These are phyloP conservation scores for Corylus avellana DNA, from an alignment of 306 rosid genomes.

Conservation along the genomic window DNA sequence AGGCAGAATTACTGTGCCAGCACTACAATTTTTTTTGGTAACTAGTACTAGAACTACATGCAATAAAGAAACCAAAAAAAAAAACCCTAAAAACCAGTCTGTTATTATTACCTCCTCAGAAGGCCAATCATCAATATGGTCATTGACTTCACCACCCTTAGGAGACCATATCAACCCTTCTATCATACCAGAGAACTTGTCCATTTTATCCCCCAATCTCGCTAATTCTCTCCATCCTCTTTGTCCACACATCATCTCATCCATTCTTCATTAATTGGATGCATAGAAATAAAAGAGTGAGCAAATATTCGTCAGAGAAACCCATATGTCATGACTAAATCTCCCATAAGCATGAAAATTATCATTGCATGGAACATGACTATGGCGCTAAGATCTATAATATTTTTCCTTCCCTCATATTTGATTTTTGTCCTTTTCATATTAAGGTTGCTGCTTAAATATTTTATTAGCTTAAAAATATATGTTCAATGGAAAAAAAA, in stretches of 20 bases:
- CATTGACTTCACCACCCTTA: slow-evolving; percentile 49
- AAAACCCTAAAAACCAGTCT: background rate
- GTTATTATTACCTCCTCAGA: slow-evolving; percentile 76
- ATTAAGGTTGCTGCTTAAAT: background rate
- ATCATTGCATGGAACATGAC: background rate
- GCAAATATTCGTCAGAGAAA: slow-evolving; percentile 26
- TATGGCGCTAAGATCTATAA: background rate
- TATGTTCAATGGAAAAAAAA: background rate
- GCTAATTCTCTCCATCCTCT: slow-evolving; percentile 98
- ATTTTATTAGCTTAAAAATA: background rate
- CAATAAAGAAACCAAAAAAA: slow-evolving; percentile 8
- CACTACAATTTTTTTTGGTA: background rate
- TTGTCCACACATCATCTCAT: slow-evolving; percentile 96
- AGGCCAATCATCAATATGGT: slow-evolving; percentile 63
- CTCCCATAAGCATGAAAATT: background rate
- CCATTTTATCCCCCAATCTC: slow-evolving; percentile 80
- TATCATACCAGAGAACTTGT: slow-evolving; percentile 76
- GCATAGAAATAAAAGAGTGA: slow-evolving; percentile 9
- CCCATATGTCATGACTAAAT: slow-evolving; percentile 17
- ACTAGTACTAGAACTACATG: slow-evolving; percentile 1
- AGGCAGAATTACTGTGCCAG: background rate
- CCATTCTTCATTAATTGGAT: slow-evolving; percentile 69
- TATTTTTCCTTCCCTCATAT: background rate
- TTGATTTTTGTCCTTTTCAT: background rate
- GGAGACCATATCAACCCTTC: slow-evolving; percentile 87